Base-by-base conservation (phyloP, 257 asterid genomes). In the Solanum sejunctum region DNA sequence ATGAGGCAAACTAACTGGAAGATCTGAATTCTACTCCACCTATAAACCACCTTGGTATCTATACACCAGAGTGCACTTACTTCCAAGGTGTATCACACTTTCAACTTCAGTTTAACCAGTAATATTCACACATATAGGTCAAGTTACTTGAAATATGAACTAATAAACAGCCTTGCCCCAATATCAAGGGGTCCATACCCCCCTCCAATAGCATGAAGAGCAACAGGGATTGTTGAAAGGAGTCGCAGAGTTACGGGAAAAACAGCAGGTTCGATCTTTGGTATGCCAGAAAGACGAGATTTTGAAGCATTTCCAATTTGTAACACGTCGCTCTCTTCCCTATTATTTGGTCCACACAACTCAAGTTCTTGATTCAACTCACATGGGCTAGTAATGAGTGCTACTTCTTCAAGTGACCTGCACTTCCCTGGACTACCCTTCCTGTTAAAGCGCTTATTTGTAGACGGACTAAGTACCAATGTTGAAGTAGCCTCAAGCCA, bases 401-500 rank as follows among this genome's bases (percentile, higher is more conserved):
- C 97, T 82, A 90, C 89, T 86, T 94, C 98, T 57, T 93, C 95
- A 21, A 96, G 88, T 28, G 93, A 61, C 88, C 88, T 90, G 71
- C 55, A 84, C 85, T 88, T 94, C 54, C 92, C 91, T 9, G 92
- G 91, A 82, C 97, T 88, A 64, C 88, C 88, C 88, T 87, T 90
- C 86, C 89, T 87, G 88, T 81, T 87, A 7, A 88, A 56, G 21
- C 89, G 94, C 82, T 91, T 92, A 43, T 82, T 87, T 26, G 84
- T n/a, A 82, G 89, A 90, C 79, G 84, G 90, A 61, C 92, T 90
- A 63, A 96, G 93, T 82, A 96, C 88, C 87, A 96, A 49, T 3
- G 99, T 90, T 47, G 95, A 90, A 56, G 99, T 94, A 80, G 90
- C 82, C 26, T 92, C 98, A 15, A 96, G 98, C 99, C 99, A 96